These are phyloP conservation scores for Polytolypa hystricis DNA, from an alignment of 2,329 filamentous ascomycete genomes.

Conservation along the genomic window DNA sequence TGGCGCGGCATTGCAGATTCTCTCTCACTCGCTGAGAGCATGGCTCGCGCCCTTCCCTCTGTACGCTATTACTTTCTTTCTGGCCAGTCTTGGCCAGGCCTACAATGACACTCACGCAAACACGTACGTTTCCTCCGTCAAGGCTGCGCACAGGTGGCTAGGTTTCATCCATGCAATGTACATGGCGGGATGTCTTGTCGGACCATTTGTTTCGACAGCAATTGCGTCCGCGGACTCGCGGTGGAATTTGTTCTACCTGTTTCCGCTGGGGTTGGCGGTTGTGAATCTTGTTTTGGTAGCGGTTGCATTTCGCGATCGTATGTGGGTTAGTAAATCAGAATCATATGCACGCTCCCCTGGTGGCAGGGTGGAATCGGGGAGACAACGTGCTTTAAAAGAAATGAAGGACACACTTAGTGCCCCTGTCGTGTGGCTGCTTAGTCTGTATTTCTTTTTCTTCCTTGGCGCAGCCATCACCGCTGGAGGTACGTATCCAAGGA, in stretches of 20 bases:
- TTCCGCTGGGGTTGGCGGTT: slow-evolving; percentile 43
- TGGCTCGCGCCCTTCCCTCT: slow-evolving; percentile 49
- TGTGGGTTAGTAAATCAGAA: too few species aligned
- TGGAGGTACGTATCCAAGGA: slow-evolving; percentile 18
- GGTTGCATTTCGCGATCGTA: slow-evolving; percentile 39
- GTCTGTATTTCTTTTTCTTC: slow-evolving; percentile 54
- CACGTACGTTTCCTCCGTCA: slow-evolving; percentile 45
- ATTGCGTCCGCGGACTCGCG: slow-evolving; percentile 34
- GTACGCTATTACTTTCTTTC: slow-evolving; percentile 47
- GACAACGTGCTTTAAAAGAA: slow-evolving; percentile 13
- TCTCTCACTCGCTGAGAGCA: slow-evolving; percentile 42
- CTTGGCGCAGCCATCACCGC: slow-evolving; percentile 47
- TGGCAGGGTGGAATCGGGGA: neutral
- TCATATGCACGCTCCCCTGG: too few species aligned
- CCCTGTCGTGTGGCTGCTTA: slow-evolving; percentile 43
- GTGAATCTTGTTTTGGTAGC: slow-evolving; percentile 40
- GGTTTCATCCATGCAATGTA: slow-evolving; percentile 56
- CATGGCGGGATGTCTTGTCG: slow-evolving; percentile 44
- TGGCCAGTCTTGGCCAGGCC: slow-evolving; percentile 49
- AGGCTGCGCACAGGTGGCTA: slow-evolving; percentile 48
- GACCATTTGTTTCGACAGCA: slow-evolving; percentile 44
- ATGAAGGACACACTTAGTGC: slow-evolving; percentile 17
- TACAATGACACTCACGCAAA: slow-evolving; percentile 56
- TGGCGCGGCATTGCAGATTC: slow-evolving; percentile 45
- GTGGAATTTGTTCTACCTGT: slow-evolving; percentile 49